A percentile compares a stretch with the other conserved stretches of the same genome.
phyloP scores from a whole-genome alignment of 176 grass and related monocot genomes.

The Ensete glaucum region DNA sequence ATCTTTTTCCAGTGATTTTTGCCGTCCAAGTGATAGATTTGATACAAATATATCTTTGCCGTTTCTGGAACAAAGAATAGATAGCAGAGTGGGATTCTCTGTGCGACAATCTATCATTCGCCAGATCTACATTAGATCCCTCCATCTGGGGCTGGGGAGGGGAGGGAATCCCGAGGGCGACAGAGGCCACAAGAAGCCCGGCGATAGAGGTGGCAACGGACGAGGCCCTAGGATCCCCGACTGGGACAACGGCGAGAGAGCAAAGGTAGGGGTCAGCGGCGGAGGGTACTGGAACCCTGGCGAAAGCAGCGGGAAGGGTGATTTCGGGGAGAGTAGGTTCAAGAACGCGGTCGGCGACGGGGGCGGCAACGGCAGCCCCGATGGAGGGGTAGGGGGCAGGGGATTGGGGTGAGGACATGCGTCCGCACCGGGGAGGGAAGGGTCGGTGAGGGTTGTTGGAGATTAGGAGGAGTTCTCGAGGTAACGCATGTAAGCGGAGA shows the following conservation, averaged over 20 bases:
- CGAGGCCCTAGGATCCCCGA: constrained; percentile 1
- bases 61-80: no score
- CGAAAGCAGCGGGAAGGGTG: neutral
- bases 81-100: no score
- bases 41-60: no score
- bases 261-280: constrained; percentile 5
- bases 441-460: constrained; percentile 2
- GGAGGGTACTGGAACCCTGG: constrained; percentile 10
- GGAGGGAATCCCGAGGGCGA: neutral
- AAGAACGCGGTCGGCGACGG: neutral
- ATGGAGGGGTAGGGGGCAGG: neutral
- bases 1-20: no score
- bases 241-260: neutral
- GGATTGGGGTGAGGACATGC: neutral
- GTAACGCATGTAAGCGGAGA: constrained; percentile 74
- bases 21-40: no score
- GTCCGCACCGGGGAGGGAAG: neutral
- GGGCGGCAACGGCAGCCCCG: neutral
- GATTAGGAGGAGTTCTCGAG: constrained; percentile 60
- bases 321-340: neutral
- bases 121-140: neutral
- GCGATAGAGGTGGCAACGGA: neutral
- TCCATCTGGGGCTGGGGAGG: constrained; percentile 6
- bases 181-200: neutral
- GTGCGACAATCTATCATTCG: no score